These are phyloP conservation scores for Pecoramyces ruminantium DNA, from an alignment of 192 early-diverging fungal species.

Conservation along the genomic window DNA sequence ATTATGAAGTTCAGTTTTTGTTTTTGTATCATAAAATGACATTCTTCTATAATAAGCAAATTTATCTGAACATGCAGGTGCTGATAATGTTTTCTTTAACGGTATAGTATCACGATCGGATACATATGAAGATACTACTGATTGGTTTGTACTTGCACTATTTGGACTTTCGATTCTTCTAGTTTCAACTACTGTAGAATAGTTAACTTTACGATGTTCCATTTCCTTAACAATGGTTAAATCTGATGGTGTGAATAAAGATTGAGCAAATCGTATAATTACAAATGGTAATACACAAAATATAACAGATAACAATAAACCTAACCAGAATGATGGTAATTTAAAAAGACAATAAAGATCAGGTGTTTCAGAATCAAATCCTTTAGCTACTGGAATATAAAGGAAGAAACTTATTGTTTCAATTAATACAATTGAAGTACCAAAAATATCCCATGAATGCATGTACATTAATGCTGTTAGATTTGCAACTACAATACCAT, in stretches of 20 bases:
- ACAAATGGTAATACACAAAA: slow-evolving; percentile 54
- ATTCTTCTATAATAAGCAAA: background rate
- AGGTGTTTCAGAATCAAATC: slow-evolving; percentile 31
- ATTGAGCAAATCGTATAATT: slow-evolving; percentile 40
- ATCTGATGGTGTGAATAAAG: slow-evolving; percentile 46
- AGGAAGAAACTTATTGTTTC: slow-evolving; percentile 46
- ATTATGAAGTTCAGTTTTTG: background rate
- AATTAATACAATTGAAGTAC: background rate
- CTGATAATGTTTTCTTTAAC: background rate
- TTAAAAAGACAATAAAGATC: slow-evolving; percentile 40
- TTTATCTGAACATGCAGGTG: background rate
- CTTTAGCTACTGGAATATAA: slow-evolving; percentile 51
- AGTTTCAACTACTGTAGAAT: background rate
- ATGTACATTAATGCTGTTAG: background rate
- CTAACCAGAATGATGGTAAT: slow-evolving; percentile 57
- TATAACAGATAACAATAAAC: slow-evolving; percentile 45
- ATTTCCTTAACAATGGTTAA: slow-evolving; percentile 45
- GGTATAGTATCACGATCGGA: background rate
- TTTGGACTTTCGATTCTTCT: background rate
- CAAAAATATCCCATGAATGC: background rate
- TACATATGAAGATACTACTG: background rate
- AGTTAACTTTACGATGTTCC: slow-evolving; percentile 2
- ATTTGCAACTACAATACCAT: background rate
- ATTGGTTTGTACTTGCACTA: background rate
- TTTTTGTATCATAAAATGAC: background rate